Base-by-base conservation (phyloP, 805 yeast genomes). In the Ascoidea rubescens region DNA sequence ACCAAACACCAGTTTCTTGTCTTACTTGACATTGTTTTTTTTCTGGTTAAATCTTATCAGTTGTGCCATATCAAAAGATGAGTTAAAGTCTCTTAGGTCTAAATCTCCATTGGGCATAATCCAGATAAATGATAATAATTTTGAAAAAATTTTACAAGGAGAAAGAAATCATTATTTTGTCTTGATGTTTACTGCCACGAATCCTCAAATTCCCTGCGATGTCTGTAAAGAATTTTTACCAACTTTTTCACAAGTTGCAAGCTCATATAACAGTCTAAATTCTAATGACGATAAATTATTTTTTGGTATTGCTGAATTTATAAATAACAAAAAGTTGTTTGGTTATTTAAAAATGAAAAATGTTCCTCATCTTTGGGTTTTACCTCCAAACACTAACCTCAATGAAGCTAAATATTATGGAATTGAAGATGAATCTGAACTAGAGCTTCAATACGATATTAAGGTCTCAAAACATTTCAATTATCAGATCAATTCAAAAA, bases 341-440 rank as follows among this genome's bases (percentile, higher is more conserved):
- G 61, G 66, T 31, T 63, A 66, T 7, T 58, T 81, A 51, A 62
- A 67, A 2, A 59, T 84, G 52, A 64, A 64, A 2, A 67, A 77
- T 2, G 78, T 82, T 3, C 93, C 95, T 1, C 81, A 78, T 54
- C 57, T 82, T n/a, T 78, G 88, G 79, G 67, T 84, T 2, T 72
- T 77, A 52, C 88, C 89, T 4, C 84, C 80, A 4, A 60, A 64
- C 31, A 49, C 61, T 5, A 58, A 57, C 14, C 43, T 14, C 8
- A 37, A 37, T 37, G 43, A 37, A 37, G 14, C 14, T 37, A 37
- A 37, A 37, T 37, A 10, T 37, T 37, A 37, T 37, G 14, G 4
- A 37, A 37, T 37, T 3, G 51, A 31, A 46, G 46, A 56, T 30
- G 66, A 62, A 37, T 60, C 60, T 49, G 65, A 62, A 4, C 60